Conservation (phyloP, 2,329 filamentous ascomycete genomes). For the Diaporthe capsici region DNA sequence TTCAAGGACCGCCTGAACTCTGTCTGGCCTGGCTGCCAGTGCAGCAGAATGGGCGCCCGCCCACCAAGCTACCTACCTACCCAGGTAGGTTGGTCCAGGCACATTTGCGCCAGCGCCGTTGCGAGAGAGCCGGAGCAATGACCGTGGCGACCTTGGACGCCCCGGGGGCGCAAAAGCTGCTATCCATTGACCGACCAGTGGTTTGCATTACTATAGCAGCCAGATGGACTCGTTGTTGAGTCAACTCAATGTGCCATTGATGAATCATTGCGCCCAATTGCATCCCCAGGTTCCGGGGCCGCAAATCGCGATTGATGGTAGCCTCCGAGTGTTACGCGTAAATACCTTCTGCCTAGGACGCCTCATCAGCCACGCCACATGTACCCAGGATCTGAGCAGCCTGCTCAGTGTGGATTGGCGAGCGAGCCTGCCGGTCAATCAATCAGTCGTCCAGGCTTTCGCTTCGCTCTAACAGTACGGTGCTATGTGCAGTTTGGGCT, state of each 20-base stretch:
- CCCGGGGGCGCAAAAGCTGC: neutral
- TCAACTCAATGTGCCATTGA: constrained; percentile 15
- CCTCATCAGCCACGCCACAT: constrained; percentile 14
- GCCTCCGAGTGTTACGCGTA: constrained; percentile 24
- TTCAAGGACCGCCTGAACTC: constrained; percentile 13
- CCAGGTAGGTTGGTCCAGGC: neutral
- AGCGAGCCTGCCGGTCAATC: neutral
- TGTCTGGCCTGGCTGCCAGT: neutral
- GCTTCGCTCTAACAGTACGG: neutral
- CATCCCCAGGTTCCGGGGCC: neutral
- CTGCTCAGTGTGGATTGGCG: neutral
- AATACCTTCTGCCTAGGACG: constrained; percentile 32
- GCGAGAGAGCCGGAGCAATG: neutral
- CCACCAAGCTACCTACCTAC: neutral
- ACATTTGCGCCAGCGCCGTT: neutral
- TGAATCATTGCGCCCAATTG: constrained; percentile 36
- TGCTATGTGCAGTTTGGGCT: neutral
- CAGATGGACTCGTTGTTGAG: neutral
- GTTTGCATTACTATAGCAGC: neutral
- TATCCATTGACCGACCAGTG: neutral
- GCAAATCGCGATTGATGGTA: constrained; percentile 4
- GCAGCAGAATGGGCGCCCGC: neutral
- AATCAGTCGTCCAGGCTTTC: neutral
- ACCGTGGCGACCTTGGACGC: neutral
- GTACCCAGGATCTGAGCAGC: neutral